Conservation (phyloP, 768 basidiomycete species). For the Bullera alba region DNA sequence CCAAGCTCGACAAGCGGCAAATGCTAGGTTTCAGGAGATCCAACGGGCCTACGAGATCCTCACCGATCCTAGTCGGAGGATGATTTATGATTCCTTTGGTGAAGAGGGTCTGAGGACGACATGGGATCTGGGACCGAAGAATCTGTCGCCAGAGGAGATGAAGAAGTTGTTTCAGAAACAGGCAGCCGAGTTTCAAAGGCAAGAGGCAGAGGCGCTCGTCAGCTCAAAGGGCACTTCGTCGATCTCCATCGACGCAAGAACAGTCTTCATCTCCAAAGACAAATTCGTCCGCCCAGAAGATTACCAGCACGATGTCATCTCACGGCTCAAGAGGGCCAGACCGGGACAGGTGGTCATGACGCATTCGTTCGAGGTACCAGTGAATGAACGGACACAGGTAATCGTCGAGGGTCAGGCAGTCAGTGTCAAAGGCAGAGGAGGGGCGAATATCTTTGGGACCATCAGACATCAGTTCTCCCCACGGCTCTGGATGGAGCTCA, state of each 20-base stretch:
- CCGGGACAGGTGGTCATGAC: conserved; percentile 43
- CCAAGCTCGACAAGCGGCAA: conserved; percentile 55
- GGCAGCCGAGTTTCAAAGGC: conserved; percentile 30
- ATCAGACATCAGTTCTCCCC: conserved; percentile 72
- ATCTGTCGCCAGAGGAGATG: conserved; percentile 44
- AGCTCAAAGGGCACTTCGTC: conserved; percentile 41
- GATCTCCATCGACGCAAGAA: conserved; percentile 38
- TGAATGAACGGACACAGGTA: conserved; percentile 36
- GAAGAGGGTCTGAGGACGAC: conserved; percentile 46
- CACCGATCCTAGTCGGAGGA: conserved; percentile 55
- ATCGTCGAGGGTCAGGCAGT: conserved; percentile 43
- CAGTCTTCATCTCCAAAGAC: conserved; percentile 33
- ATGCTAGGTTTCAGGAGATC: conserved; percentile 63
- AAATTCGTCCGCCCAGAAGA: conserved; percentile 29
- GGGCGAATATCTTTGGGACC: conserved; percentile 59
- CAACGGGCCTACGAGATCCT: conserved; percentile 80
- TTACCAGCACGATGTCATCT: conserved; percentile 24
- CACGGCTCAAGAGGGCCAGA: conserved; percentile 23
- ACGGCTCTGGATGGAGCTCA: conserved; percentile 50
- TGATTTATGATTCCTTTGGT: conserved; percentile 71
- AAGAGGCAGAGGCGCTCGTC: conserved; percentile 39
- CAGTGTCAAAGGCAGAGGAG: conserved; percentile 41
- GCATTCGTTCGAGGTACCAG: conserved; percentile 47
- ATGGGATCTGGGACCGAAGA: conserved; percentile 45
- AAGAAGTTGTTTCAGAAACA: conserved; percentile 34